Conservation (phyloP, 2,329 filamentous ascomycete species). For the Blastomyces silverae region DNA sequence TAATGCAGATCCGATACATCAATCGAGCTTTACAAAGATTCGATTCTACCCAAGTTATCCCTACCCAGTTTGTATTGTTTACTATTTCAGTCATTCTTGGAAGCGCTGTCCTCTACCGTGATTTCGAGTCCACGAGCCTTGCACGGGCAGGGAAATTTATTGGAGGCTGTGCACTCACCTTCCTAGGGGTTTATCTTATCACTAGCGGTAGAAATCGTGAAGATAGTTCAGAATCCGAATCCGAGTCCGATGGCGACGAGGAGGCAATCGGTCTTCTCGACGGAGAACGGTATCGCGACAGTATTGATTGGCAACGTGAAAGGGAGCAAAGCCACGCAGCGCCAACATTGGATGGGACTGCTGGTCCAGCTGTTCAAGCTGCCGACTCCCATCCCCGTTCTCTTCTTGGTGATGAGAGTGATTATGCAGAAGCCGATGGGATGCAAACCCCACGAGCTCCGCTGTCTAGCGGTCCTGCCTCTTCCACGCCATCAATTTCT, state of each 20-base stretch:
- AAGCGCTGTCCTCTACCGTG: conserved; percentile 85
- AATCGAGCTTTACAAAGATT: conserved; percentile 87
- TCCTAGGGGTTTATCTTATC: conserved; percentile 94
- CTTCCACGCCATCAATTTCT: conserved; percentile 31
- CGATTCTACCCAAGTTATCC: conserved; percentile 95
- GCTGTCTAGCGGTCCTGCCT: conserved; percentile 31
- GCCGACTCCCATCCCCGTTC: conserved; percentile 31
- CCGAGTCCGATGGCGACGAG: conserved; percentile 51
- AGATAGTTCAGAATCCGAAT: conserved; percentile 57
- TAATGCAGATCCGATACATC: conserved; percentile 96
- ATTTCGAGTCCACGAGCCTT: conserved; percentile 76
- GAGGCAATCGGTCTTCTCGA: conserved; percentile 41
- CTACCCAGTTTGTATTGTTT: conserved; percentile 94
- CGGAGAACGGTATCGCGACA: conserved; percentile 35
- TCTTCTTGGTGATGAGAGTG: conserved; percentile 29
- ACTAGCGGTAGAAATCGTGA: conserved; percentile 67
- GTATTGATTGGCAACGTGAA: conserved; percentile 25
- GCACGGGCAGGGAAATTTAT: conserved; percentile 76
- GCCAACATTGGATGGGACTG: not conserved
- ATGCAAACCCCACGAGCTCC: conserved; percentile 31
- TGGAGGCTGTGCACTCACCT: conserved; percentile 84
- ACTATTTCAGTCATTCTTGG: conserved; percentile 92
- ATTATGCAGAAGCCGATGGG: conserved; percentile 32
- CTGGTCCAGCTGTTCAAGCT: not conserved
- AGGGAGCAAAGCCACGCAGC: conserved; percentile 23